Base-by-base conservation (phyloP, 495 filamentous ascomycete species). In the Annulohypoxylon moriforme region DNA sequence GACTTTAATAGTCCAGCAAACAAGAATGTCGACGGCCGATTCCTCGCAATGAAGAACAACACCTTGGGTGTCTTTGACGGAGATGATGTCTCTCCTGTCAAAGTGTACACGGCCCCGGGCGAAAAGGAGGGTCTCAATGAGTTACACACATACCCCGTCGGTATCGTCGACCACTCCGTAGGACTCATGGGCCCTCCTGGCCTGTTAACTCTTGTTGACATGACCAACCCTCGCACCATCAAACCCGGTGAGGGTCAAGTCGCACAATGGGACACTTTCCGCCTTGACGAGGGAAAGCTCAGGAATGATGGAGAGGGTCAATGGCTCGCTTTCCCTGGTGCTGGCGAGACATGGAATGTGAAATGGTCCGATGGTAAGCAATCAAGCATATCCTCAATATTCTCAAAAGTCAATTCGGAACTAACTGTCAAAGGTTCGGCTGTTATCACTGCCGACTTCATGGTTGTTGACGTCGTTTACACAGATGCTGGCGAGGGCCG, bases 291-390 rank as follows among this genome's bases (percentile, higher is more conserved):
- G 3, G 72, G 67, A 13, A 77, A 72, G 40, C 50, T 80, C 14
- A 64, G 40, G 53, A 80, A 79, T 53, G 74, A 72, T 8, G 73
- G 53, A 11, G 64, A 47, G n/a, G 80, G 80, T 0, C 29, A 64
- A 40, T 83, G 80, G 77, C 74, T 79, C 2, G 77, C 73, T 13
- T 81, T 83, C 59, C 81, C 81, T 1, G 47, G 29, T 8, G 56
- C 24, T 1, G 57, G 59, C 13, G 67, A 38, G 50, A 70, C 62
- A 56, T 83, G 80, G 78, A 67, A 55, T 34, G 71, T 83, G 22
- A 82, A 79, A 68, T 82, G 79, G 79, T 78, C 78, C 52, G 76
- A 76, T 57, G 75, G 78, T 80, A 46, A 75, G 79, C 71, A 20
- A 16, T 25, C 0, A 5, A 57, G 20, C 29, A 27, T 11, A 13